Conservation (phyloP, 2,329 filamentous ascomycete species). For the Leptographium procerum region DNA sequence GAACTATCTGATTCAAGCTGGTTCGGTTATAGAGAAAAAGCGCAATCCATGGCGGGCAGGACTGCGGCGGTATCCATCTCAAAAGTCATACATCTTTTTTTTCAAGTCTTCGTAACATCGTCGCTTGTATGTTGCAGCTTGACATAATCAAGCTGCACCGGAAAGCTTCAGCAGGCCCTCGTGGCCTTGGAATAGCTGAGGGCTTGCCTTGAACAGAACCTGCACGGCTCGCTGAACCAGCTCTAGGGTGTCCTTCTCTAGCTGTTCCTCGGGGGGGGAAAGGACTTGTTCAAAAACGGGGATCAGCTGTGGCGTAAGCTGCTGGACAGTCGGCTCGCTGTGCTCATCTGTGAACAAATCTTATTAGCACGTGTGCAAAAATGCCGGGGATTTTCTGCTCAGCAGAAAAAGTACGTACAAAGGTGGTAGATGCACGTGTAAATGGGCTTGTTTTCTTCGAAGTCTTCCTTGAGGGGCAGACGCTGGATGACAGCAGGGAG, state of each 20-base stretch:
- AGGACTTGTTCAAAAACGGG: constrained; percentile 64
- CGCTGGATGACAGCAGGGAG: constrained; percentile 69
- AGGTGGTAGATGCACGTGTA: constrained; percentile 83
- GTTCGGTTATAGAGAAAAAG: neutral
- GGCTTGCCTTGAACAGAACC: constrained; percentile 24
- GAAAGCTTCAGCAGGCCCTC: constrained; percentile 19
- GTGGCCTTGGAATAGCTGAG: constrained; percentile 20
- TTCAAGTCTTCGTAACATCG: neutral
- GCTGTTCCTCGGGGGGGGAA: constrained; percentile 59
- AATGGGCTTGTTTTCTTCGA: constrained; percentile 89
- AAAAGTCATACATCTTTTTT: neutral
- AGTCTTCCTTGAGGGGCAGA: constrained; percentile 85
- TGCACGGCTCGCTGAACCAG: constrained; percentile 55
- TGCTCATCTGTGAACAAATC: constrained; percentile 41
- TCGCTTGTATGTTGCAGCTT: neutral
- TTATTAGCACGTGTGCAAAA: neutral
- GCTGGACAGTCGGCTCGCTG: constrained; percentile 57
- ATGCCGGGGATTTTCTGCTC: neutral
- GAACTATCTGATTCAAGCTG: neutral
- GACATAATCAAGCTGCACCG: neutral
- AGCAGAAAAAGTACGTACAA: constrained; percentile 45
- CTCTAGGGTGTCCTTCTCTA: constrained; percentile 58
- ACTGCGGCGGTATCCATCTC: neutral
- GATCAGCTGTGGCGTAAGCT: constrained; percentile 58
- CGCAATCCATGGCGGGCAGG: neutral